These are phyloP conservation scores for Boletellus ananas DNA, from an alignment of 768 basidiomycete genomes.

Conservation along the genomic window DNA sequence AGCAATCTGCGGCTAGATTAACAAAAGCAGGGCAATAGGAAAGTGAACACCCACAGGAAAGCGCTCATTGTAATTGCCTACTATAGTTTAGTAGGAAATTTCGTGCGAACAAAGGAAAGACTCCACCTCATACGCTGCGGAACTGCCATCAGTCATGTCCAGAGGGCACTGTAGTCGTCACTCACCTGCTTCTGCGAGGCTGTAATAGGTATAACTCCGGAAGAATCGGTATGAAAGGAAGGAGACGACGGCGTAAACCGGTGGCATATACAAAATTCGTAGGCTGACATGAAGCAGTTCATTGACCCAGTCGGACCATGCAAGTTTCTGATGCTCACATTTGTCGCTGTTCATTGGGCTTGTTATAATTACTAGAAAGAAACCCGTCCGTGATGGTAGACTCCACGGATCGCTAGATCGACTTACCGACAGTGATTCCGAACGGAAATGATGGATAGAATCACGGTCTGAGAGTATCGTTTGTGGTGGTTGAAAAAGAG, in stretches of 20 bases:
- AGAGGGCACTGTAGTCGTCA: constrained; percentile 6
- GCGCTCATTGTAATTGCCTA: constrained; percentile 82
- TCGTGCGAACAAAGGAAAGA: constrained; percentile 7
- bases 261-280: constrained; percentile 83
- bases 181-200: constrained; percentile 48
- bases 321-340: constrained; percentile 45
- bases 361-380: constrained; percentile 62
- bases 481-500: background rate
- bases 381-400: background rate
- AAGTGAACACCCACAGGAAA: constrained; percentile 60
- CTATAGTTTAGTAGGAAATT: constrained; percentile 15
- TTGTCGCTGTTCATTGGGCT: constrained; percentile 72
- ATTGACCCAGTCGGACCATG: background rate
- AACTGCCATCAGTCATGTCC: constrained; percentile 23
- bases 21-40: background rate
- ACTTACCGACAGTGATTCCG: constrained; percentile 61
- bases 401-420: background rate
- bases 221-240: constrained; percentile 87
- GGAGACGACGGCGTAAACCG: constrained; percentile 75
- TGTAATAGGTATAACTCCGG: constrained; percentile 67
- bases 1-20: constrained; percentile 50
- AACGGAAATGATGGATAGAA: constrained; percentile 56
- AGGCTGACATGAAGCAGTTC: constrained; percentile 39
- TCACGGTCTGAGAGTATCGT: constrained; percentile 44
- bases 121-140: constrained; percentile 66